Conservation (phyloP, 2,329 filamentous ascomycete genomes). For the Alternaria atra region DNA sequence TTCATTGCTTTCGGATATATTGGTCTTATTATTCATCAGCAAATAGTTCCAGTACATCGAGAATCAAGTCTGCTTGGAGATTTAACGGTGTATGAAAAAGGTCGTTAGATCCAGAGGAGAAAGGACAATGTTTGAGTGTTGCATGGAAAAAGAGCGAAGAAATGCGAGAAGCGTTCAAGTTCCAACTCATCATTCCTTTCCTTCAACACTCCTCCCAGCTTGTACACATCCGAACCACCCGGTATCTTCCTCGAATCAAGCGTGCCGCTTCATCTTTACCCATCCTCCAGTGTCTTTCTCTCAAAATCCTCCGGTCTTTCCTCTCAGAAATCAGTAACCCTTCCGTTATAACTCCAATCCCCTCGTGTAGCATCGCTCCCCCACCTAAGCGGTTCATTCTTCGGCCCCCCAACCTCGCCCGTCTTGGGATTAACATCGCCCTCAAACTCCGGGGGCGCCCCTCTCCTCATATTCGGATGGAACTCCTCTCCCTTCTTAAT, state of each 20-base stretch:
- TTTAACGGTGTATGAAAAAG: too few relatives aligned
- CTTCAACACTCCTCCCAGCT: not conserved
- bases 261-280: too few relatives aligned
- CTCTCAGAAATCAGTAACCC: conserved; percentile 83
- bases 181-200: not conserved
- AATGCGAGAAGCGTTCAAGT: not conserved
- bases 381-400: conserved; percentile 96
- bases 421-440: conserved; percentile 93
- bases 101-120: too few relatives aligned
- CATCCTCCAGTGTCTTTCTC: too few relatives aligned
- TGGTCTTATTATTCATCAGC: too few relatives aligned
- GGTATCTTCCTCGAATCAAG: too few relatives aligned
- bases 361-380: conserved; percentile 70
- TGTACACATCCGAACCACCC: not conserved
- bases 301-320: too few relatives aligned
- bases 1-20: too few relatives aligned
- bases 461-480: conserved; percentile 75
- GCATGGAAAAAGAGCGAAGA: too few relatives aligned
- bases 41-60: too few relatives aligned
- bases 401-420: conserved; percentile 93
- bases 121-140: too few relatives aligned
- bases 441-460: conserved; percentile 89
- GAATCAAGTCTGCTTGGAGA: too few relatives aligned
- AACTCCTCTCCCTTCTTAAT: conserved; percentile 69
- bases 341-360: conserved; percentile 93